Base-by-base conservation (phyloP, 192 early-diverging fungal species). In the Podila epicladia region DNA sequence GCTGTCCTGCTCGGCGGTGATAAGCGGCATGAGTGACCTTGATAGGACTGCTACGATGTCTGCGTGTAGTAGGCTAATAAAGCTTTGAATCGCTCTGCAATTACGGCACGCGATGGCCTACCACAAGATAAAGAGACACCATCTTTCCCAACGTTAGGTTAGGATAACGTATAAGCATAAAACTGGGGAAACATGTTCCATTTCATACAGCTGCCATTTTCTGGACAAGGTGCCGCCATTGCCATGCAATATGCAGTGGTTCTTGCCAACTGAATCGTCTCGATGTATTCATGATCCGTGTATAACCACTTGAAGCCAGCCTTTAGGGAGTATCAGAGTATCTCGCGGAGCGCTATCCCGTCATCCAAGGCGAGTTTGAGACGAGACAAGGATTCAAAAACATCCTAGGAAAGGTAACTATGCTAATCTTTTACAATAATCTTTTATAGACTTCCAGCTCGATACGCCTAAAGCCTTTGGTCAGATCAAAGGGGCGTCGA, bases 171-270 rank as follows among this genome's bases (percentile, higher is more conserved):
- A 15, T 45, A 45, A 45, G 17, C 15, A 3, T 3, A 45, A 45
- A 15, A 45, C 41, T 45, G 12, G 17, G 13, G 1, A 13, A 45
- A 15, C 15, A 8, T 17, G 4, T 45, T 17, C 15, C 13, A 45
- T 45, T 13, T 45, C 9, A 2, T 2, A 31, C 4, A 67, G 15
- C 17, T 45, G 19, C 28, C 13, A 17, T 24, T n/a, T 50, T 33
- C 6, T 33, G 15, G 29, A 53, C 38, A 69, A 15, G 58, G 67
- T 31, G 67, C 57, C 8, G 22, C 24, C 2, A 26, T 9, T 26
- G 67, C 67, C 55, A 69, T 69, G 33, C 24, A 41, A 8, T 58
- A 69, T 26, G 67, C 67, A 19, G 49, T 59, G 20, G 17, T 37
- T 17, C 35, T 69, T 24, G 67, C 29, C 57, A 69, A 69, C 35